Percentiles rank a stretch among this genome's conserved stretches.
These are phyloP conservation scores for Blastocystis sp. DNA, from an alignment of 352 stramenopile genomes.

Conservation along the genomic window DNA sequence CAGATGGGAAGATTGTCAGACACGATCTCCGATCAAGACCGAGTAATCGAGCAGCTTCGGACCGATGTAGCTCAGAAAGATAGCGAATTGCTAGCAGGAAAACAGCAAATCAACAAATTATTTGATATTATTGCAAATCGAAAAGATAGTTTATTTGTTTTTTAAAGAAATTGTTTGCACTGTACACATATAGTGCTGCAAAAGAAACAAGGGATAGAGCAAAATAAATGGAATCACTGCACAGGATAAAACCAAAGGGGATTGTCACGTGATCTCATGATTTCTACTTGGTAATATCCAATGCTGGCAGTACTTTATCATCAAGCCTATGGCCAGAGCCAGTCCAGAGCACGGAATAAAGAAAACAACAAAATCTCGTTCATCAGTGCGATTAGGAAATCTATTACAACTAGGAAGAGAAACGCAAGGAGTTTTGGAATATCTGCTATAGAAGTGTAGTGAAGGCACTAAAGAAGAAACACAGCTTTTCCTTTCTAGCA, in stretches of 20 bases:
- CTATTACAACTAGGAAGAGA: background rate
- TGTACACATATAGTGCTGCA: no score
- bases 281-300: background rate
- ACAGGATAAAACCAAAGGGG: background rate
- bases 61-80: background rate
- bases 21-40: background rate
- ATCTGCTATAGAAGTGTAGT: background rate
- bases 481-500: background rate
- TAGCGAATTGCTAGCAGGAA: conserved; percentile 1
- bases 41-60: background rate
- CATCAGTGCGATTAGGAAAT: background rate
- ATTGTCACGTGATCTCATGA: background rate
- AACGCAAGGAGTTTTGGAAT: background rate
- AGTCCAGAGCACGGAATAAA: background rate
- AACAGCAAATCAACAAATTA: conserved; percentile 38
- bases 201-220: no score
- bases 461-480: background rate
- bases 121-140: background rate
- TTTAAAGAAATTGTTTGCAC: no score
- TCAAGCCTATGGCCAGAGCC: background rate
- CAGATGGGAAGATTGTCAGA: background rate
- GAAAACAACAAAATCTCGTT: background rate
- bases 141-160: background rate
- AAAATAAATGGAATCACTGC: background rate
- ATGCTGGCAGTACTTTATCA: background rate